A percentile compares a stretch with the other conserved stretches of the same genome.
These are phyloP conservation scores for Eustoma russellianum DNA, from an alignment of 257 asterid genomes.

Conservation along the genomic window DNA sequence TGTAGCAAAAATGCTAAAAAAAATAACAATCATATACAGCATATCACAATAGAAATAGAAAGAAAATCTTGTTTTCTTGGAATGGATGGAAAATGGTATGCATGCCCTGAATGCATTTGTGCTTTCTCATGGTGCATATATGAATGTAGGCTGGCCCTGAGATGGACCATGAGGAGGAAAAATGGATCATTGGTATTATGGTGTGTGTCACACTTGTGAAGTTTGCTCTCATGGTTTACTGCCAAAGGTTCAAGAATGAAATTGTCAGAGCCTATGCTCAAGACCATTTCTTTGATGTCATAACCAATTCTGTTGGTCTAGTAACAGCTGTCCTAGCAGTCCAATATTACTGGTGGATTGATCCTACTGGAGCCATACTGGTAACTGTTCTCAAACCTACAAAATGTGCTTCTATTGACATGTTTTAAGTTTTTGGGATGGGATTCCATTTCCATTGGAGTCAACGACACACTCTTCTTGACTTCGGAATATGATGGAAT, in stretches of 20 bases:
- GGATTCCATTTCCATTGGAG: no score
- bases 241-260: constrained; percentile 72
- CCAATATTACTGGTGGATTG: constrained; percentile 85
- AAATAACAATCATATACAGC: no score
- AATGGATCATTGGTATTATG: constrained; percentile 94
- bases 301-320: constrained; percentile 80
- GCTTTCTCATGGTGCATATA: no score
- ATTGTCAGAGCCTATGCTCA: constrained; percentile 84
- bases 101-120: no score
- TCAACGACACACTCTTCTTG: no score
- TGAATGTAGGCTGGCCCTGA: constrained; percentile 47
- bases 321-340: constrained; percentile 68
- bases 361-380: constrained; percentile 79
- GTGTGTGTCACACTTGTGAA: constrained; percentile 72
- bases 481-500: no score
- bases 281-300: constrained; percentile 82
- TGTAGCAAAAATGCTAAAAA: no score
- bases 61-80: no score
- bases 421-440: no score
- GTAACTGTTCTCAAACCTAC: constrained; percentile 28
- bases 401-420: not conserved
- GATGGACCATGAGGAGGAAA: constrained; percentile 51
- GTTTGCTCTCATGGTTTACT: constrained; percentile 67
- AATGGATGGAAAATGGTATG: no score
- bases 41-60: no score